Base-by-base conservation (phyloP, 179 eudicot genomes). In the Corrigiola litoralis region DNA sequence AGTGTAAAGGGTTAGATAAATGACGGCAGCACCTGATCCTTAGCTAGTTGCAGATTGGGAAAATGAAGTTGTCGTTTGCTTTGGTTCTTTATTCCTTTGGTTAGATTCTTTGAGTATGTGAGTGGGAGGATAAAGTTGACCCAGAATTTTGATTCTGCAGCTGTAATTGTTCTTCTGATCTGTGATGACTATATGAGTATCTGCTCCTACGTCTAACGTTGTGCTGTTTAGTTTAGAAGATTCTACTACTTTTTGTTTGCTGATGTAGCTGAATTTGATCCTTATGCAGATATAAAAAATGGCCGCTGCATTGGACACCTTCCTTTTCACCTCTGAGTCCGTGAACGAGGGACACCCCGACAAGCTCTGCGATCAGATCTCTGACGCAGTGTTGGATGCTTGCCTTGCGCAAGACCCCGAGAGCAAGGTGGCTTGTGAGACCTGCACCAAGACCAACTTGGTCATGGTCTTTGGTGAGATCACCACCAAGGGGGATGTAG, bases 311-410 rank as follows among this genome's bases (percentile, higher is more conserved):
- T 38, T 83, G 75, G 87, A 87, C 50, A 82, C 90, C 67, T 87
- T 87, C 79, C 69, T 87, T 50, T 87, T 81, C 77, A 87, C 95
- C 67, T 87, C 95, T 4, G 95, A 87, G 58, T 85, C 90, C 14
- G 95, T 87, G 60, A 87, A 87, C 68, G 95, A 87, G 82, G 95
- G 95, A 2, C 95, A 87, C 77, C 95, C 95, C 0, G 95, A 87
- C 82, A 87, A 87, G 86, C 87, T 87, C 74, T 87, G 95, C 7
- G 95, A 87, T 69, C 95, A 87, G 79, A 83, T 87, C n/a, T n/a
- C n/a, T n/a, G n/a, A n/a, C n/a, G n/a, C n/a, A n/a, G n/a, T n/a
- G n/a, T n/a, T n/a, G n/a, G n/a, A n/a, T n/a, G n/a, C n/a, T n/a
- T n/a, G n/a, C n/a, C n/a, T n/a, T n/a, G n/a, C n/a, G n/a, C n/a